Conservation (phyloP, 2,329 filamentous ascomycete species). For the Thielaviopsis ethacetica region DNA sequence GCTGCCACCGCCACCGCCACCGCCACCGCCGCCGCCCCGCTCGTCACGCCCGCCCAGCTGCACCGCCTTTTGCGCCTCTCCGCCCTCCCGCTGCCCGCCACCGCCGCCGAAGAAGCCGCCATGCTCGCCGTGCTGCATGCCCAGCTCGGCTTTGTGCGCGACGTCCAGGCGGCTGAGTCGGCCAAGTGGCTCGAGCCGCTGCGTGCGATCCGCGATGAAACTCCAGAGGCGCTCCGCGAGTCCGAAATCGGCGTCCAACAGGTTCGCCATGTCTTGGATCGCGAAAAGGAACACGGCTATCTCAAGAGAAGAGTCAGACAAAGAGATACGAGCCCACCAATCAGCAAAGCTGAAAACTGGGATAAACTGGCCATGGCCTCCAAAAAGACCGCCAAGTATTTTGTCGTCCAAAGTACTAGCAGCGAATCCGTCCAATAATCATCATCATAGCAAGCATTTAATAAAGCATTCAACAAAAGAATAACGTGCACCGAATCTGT, state of each 20-base stretch:
- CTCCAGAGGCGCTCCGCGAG: conserved; percentile 41
- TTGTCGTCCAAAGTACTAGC: conserved; percentile 57
- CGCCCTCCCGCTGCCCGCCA: conserved; percentile 59
- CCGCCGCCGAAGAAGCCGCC: conserved; percentile 42
- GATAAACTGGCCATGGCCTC: conserved; percentile 51
- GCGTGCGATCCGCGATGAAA: conserved; percentile 68
- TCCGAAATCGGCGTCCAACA: conserved; percentile 41
- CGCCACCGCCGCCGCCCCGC: too few species aligned
- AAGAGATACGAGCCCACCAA: neutral
- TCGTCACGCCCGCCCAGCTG: conserved; percentile 50
- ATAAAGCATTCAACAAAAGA: neutral
- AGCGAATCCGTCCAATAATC: conserved; percentile 20
- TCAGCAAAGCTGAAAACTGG: conserved; percentile 39
- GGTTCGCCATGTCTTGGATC: conserved; percentile 36
- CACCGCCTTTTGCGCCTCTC: conserved; percentile 78
- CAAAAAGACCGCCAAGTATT: conserved; percentile 53
- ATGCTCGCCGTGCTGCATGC: conserved; percentile 63
- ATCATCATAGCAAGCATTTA: neutral
- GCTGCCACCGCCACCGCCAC: too few species aligned
- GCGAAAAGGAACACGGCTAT: conserved; percentile 46
- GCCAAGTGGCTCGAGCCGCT: conserved; percentile 63
- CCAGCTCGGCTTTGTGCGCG: conserved; percentile 80
- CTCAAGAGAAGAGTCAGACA: conserved; percentile 23
- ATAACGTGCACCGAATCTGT: neutral
- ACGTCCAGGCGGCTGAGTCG: conserved; percentile 53